These are phyloP conservation scores for Aspergillus sp. DNA, from an alignment of 2,329 filamentous ascomycete genomes.

Conservation along the genomic window DNA sequence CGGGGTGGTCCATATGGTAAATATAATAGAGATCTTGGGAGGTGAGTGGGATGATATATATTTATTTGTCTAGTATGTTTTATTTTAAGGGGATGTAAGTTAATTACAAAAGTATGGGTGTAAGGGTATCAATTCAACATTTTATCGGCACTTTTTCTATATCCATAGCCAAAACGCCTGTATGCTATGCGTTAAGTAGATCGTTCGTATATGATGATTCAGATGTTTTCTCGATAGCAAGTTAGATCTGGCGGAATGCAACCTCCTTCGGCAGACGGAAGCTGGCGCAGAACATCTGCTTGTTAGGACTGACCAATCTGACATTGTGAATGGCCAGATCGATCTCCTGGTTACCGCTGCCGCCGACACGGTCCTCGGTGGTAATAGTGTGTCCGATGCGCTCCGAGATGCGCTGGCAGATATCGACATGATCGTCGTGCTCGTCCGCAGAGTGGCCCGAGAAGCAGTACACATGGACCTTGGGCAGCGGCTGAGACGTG, in stretches of 20 bases:
- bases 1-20: too few species aligned
- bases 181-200: constrained; percentile 15
- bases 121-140: constrained; percentile 17
- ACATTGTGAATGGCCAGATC: constrained; percentile 65
- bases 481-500: constrained; percentile 65
- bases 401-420: constrained; percentile 66
- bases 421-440: constrained; percentile 58
- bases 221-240: too few species aligned
- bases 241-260: constrained; percentile 61
- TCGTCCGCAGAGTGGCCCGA: constrained; percentile 78
- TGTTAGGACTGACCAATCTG: constrained; percentile 85
- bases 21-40: not conserved
- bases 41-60: not conserved
- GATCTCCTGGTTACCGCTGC: constrained; percentile 59
- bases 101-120: not conserved
- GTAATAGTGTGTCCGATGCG: constrained; percentile 62
- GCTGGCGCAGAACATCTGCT: constrained; percentile 94
- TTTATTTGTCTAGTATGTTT: too few species aligned
- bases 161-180: constrained; percentile 19
- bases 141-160: constrained; percentile 21
- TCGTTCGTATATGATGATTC: not conserved
- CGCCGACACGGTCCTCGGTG: constrained; percentile 51
- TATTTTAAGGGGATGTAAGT: not conserved
- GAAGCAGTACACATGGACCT: constrained; percentile 96
- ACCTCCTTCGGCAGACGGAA: constrained; percentile 82